Percentiles rank a stretch among this genome's conserved stretches.
Evolutionary conservation across 805 yeast genomes (phyloP).

Genomic region (Blastobotrys mokoenaii): DNA sequence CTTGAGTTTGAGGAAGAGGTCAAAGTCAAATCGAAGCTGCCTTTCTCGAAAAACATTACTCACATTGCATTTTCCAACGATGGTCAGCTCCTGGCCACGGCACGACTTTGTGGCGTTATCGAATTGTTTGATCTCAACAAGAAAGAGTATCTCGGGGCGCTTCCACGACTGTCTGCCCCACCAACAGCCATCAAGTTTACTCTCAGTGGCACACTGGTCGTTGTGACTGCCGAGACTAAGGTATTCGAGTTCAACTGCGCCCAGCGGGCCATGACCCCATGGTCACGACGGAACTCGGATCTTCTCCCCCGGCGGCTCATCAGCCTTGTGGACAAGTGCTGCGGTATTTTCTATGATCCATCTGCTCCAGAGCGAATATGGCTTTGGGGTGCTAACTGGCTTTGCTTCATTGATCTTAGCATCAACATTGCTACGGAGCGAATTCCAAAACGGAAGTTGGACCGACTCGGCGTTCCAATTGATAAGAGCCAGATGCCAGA

Average conservation of each 20-base stretch:
- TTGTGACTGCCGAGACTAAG: constrained; percentile 66
- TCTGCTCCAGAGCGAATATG: constrained; percentile 44
- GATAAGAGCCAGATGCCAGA: constrained; percentile 1
- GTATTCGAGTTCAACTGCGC: constrained; percentile 55
- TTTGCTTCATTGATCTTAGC: constrained; percentile 61
- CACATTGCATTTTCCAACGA: constrained; percentile 42
- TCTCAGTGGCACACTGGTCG: constrained; percentile 42
- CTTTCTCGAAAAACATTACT: constrained; percentile 45
- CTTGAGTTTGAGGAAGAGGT: constrained; percentile 9
- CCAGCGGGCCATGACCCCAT: constrained; percentile 41
- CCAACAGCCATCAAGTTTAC: constrained; percentile 60
- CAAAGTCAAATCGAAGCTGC: constrained; percentile 26
- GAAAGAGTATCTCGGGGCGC: constrained; percentile 26
- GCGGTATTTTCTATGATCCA: constrained; percentile 55
- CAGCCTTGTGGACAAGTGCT: constrained; percentile 54
- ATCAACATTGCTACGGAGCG: constrained; percentile 43
- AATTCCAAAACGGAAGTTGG: constrained; percentile 35
- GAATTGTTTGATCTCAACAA: constrained; percentile 36
- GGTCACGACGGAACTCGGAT: constrained; percentile 77
- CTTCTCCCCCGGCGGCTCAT: constrained; percentile 59
- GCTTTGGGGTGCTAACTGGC: constrained; percentile 85
- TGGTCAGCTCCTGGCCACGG: constrained; percentile 42
- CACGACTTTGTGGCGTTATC: constrained; percentile 59
- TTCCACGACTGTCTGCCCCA: constrained; percentile 51
- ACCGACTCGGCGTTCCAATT: constrained; percentile 33